Base-by-base conservation (phyloP, 371 early-diverging fungal genomes). In the Neoconidiobolus thromboides region DNA sequence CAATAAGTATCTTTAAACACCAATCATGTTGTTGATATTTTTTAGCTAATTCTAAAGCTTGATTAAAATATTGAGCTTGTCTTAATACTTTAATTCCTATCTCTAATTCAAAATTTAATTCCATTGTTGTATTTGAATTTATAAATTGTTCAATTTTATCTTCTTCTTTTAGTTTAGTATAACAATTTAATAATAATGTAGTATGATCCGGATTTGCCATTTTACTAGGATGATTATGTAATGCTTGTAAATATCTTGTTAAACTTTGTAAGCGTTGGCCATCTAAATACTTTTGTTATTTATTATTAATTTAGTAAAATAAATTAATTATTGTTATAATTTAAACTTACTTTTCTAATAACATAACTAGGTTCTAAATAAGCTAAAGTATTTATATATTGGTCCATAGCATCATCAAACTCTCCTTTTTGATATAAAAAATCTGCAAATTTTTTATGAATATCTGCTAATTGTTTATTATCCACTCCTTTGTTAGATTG, bases 351-450 rank as follows among this genome's bases (percentile, higher is more conserved):
- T 73, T 94, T 93, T 65, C 91, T 75, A 65, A 96, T 94, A 10
- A 95, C 84, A 67, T 92, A 93, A 1, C 89, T 88, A 0, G 95
- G 93, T 68, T 95, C 95, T 10, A 96, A 71, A n/a, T 91, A 79
- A 1, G 91, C 91, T 43, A 95, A 86, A 0, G 95, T 96, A 36
- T 83, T 74, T 12, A 89, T 72, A 65, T 93, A 95, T 69, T 96
- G 92, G 39, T 76, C 73, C 83, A 93, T 91, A 1, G 97, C 90
- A 3, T 80, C 74, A 56, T 93, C 93, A 65, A 80, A 93, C 59
- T 96, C 93, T 4, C 81, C 85, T 62, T 90, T 91, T 64, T 52
- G 48, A 66, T 93, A 91, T 37, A 94, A 75, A 69, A 85, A 86
- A 70, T 96, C 97, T 2, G 89, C 97, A 63, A 92, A 89, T 60